Evolutionary conservation across 1,284 basidiomycete species (phyloP).

Genomic region (Trametes hirsuta): DNA sequence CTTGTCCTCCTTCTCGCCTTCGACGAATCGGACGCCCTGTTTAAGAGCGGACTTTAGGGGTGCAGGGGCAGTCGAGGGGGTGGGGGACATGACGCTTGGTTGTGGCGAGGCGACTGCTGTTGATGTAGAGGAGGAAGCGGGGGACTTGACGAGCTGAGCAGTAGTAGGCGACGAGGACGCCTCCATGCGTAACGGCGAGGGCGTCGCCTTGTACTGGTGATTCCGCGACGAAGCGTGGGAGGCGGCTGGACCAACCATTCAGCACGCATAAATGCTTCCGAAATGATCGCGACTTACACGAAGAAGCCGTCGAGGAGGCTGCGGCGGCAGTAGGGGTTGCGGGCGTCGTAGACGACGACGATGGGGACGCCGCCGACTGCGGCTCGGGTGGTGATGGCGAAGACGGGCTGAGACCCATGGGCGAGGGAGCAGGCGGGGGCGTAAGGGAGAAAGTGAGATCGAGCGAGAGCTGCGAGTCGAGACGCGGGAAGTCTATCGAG

Average conservation of each 20-base stretch:
- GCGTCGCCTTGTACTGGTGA: constrained; percentile 45
- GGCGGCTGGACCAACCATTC: not conserved
- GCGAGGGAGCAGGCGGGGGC: constrained; percentile 16
- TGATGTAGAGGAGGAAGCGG: constrained; percentile 7
- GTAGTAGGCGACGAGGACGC: constrained; percentile 21
- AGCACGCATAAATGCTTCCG: not conserved
- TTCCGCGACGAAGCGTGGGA: constrained; percentile 23
- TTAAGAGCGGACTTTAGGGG: constrained; percentile 37
- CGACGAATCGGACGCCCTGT: constrained; percentile 71
- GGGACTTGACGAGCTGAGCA: constrained; percentile 2
- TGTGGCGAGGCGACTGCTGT: constrained; percentile 13
- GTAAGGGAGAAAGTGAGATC: constrained; percentile 10
- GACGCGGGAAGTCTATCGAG: constrained; percentile 19
- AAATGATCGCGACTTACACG: constrained; percentile 5
- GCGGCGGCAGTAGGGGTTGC: not conserved
- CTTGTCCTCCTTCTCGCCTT: constrained; percentile 59
- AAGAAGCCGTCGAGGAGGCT: not conserved
- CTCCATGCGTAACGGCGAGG: constrained; percentile 58
- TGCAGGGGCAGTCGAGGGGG: constrained; percentile 11
- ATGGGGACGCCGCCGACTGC: constrained; percentile 11
- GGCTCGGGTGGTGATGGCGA: constrained; percentile 15
- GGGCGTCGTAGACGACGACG: not conserved
- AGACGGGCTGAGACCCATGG: constrained; percentile 15
- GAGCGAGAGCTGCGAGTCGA: constrained; percentile 22
- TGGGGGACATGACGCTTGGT: constrained; percentile 19